Base-by-base conservation (phyloP, 2,329 filamentous ascomycete species). In the Nemania serpens region DNA sequence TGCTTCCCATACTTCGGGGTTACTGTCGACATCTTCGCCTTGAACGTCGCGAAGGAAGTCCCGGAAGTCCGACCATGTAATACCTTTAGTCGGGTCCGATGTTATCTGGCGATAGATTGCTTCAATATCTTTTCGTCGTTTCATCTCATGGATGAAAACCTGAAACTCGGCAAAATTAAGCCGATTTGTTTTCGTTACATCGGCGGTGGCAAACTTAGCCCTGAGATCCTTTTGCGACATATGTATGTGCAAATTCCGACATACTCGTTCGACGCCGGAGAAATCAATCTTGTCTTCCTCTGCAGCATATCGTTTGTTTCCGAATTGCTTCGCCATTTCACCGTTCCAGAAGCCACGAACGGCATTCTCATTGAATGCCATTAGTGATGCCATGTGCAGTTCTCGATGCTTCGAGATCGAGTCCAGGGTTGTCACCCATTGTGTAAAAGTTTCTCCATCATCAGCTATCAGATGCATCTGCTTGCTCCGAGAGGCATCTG, bases 161-260 rank as follows among this genome's bases (percentile, higher is more conserved):
- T 91, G 86, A 74, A 98, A 99, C 69, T 96, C 89, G 22, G 79
- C 74, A 70, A 92, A 96, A 72, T 90, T 88, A 55, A 99, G 81
- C 53, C 83, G 84, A 22, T 88, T 88, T 1, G 82, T 84, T 52
- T 79, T 78, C 22, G 83, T 82, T n/a, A 79, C 78, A 70, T 94
- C 91, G 5, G 90, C 91, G 61, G 86, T 82, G 58, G 85, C 81
- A 70, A 98, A 97, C 68, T 90, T 91, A 34, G 83, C 81, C 57
- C 85, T 86, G 4, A 98, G 80, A 47, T 90, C 88, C 56, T 86
- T 84, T 62, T 88, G 86, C 2, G 92, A 90, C 70, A 91, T 92
- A 75, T 97, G 93, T 70, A 99, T 97, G 74, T 98, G 93, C 48
- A 98, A 81, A 70, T 89, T 93, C 62, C 90, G 90, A 77, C 95